These are phyloP conservation scores for Colletotrichum eremochloae DNA, from an alignment of 2,329 filamentous ascomycete species.

Conservation along the genomic window DNA sequence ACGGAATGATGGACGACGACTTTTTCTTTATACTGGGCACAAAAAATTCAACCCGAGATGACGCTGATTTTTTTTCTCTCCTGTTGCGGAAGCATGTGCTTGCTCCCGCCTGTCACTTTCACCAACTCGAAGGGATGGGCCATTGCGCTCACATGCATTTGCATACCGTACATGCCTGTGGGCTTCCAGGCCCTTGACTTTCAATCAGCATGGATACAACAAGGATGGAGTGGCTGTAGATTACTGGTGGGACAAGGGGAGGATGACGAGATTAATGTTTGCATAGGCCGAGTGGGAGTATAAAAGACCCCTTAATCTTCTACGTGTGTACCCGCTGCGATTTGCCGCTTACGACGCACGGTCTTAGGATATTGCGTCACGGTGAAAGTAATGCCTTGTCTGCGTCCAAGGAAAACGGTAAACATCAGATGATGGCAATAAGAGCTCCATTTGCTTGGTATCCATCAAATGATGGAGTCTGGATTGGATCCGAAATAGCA, in stretches of 20 bases:
- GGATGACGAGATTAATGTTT: conserved; percentile 34
- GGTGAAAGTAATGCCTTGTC: not conserved
- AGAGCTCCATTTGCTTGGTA: not conserved
- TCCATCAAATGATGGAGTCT: not conserved
- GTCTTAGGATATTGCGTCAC: not conserved
- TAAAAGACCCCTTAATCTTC: conserved; percentile 26
- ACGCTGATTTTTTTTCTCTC: conserved; percentile 8
- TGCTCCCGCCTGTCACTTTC: not conserved
- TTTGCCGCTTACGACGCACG: no score
- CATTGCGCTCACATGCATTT: not conserved
- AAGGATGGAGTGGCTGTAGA: conserved; percentile 19
- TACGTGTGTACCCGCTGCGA: not conserved
- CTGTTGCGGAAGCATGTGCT: conserved; percentile 16
- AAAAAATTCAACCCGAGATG: conserved; percentile 31
- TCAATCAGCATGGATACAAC: not conserved
- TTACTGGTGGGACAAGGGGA: conserved; percentile 10
- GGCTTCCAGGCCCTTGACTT: conserved; percentile 15
- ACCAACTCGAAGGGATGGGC: not conserved
- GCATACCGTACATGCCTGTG: not conserved
- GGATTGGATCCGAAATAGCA: not conserved
- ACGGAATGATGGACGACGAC: conserved; percentile 35
- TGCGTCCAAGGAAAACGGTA: not conserved
- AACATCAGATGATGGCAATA: not conserved
- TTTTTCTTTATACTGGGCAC: conserved; percentile 26
- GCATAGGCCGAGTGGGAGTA: conserved; percentile 28